phyloP scores from a whole-genome alignment of 169 alveolate species.

The Condylostoma magnum region DNA sequence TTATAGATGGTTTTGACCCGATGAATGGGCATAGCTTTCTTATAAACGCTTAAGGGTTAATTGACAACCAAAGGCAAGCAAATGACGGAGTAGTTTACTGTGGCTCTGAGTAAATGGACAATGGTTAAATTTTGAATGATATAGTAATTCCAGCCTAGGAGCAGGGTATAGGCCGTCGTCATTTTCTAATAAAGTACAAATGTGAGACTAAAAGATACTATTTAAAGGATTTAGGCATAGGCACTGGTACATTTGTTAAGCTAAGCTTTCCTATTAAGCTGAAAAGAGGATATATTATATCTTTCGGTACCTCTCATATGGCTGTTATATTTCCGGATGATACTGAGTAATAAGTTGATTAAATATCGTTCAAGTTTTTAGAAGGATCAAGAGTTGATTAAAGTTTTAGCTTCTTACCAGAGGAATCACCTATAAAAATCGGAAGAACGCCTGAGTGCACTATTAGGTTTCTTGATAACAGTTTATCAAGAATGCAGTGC shows the following conservation, averaged over 20 bases:
- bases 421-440: slow-evolving; percentile 26
- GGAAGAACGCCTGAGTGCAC: slow-evolving; percentile 54
- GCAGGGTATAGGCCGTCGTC: slow-evolving; percentile 59
- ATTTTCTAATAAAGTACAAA: slow-evolving; percentile 59
- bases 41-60: slow-evolving; percentile 51
- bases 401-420: slow-evolving; percentile 22
- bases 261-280: neutral
- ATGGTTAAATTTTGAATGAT: slow-evolving; percentile 42
- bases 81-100: slow-evolving; percentile 37
- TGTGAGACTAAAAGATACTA: slow-evolving; percentile 40
- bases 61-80: slow-evolving; percentile 24
- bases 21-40: neutral
- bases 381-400: slow-evolving; percentile 56
- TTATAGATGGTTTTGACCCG: slow-evolving; percentile 28
- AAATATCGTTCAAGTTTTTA: slow-evolving; percentile 37
- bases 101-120: slow-evolving; percentile 27
- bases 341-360: neutral
- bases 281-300: neutral
- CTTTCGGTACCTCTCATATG: slow-evolving; percentile 65
- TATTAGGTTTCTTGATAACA: slow-evolving; percentile 41
- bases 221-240: slow-evolving; percentile 16
- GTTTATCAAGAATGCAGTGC: slow-evolving; percentile 45
- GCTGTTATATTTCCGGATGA: slow-evolving; percentile 18
- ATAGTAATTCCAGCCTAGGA: slow-evolving; percentile 47
- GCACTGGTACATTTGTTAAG: slow-evolving; percentile 26